A percentile compares a stretch with the other conserved stretches of the same genome.
Evolutionary conservation across 2,329 filamentous ascomycete species (phyloP).

Genomic region (Alternaria incomplexa): DNA sequence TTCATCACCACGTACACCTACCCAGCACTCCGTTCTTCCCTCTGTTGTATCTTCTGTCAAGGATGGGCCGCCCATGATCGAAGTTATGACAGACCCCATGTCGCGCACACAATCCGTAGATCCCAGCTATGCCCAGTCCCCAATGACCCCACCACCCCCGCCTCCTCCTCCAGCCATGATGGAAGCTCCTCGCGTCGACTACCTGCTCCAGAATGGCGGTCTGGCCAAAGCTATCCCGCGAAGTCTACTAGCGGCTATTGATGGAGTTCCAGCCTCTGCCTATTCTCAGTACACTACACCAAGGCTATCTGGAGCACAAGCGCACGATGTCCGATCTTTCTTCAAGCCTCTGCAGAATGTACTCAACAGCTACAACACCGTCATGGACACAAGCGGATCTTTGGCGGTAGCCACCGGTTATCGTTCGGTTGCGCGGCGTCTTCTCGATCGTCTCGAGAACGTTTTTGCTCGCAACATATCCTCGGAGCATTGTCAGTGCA

Average conservation of each 20-base stretch:
- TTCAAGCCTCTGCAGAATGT: constrained; percentile 85
- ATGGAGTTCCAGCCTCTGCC: constrained; percentile 61
- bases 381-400: constrained; percentile 83
- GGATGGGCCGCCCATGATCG: constrained; percentile 48
- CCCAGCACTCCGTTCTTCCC: constrained; percentile 47
- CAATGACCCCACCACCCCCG: constrained; percentile 65
- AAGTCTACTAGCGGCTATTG: constrained; percentile 71
- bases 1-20: constrained; percentile 56
- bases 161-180: constrained; percentile 74
- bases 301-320: constrained; percentile 43
- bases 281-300: constrained; percentile 67
- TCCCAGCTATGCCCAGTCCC: constrained; percentile 53
- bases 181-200: constrained; percentile 84
- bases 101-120: constrained; percentile 43
- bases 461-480: constrained; percentile 94
- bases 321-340: constrained; percentile 70
- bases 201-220: constrained; percentile 88
- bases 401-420: constrained; percentile 95
- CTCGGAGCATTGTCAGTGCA: constrained; percentile 80
- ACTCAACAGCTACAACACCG: constrained; percentile 82
- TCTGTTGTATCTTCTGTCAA: constrained; percentile 38
- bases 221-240: constrained; percentile 74
- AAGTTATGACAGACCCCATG: constrained; percentile 53
- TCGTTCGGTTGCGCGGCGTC: constrained; percentile 85
- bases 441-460: constrained; percentile 89